These are phyloP conservation scores for Aegilops bicornis DNA, from an alignment of 176 grass and related monocot species.

Conservation along the genomic window DNA sequence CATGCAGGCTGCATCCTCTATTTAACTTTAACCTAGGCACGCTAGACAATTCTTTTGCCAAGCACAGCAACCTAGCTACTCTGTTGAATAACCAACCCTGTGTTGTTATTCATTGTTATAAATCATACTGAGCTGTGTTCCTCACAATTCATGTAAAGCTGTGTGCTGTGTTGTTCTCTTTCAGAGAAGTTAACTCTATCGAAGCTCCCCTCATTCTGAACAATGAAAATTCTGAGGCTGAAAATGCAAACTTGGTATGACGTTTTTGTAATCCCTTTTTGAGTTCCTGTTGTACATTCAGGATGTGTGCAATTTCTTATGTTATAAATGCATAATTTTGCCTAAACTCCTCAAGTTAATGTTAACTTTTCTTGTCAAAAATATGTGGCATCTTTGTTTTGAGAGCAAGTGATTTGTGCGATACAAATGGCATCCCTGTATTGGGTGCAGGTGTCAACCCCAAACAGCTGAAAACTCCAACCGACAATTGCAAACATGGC, in stretches of 20 bases:
- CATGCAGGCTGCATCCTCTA: background rate
- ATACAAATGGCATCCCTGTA: background rate
- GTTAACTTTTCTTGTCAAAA: background rate
- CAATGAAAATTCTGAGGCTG: slow-evolving; percentile 30
- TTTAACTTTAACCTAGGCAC: slow-evolving; percentile 2
- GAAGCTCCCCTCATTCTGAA: slow-evolving; percentile 66
- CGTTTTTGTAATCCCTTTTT: background rate
- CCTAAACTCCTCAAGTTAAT: background rate
- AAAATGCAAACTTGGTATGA: slow-evolving; percentile 40
- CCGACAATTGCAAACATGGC: background rate
- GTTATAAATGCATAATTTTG: background rate
- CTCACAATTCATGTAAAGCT: slow-evolving; percentile 28
- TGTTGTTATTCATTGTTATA: background rate
- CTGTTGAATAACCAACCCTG: background rate
- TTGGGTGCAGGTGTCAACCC: background rate
- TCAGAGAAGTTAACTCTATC: slow-evolving; percentile 62
- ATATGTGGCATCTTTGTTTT: background rate
- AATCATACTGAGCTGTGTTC: slow-evolving; percentile 5
- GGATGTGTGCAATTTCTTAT: slow-evolving; percentile 1
- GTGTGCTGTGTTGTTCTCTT: slow-evolving; percentile 21
- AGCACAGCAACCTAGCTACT: background rate
- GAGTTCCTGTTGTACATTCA: slow-evolving; percentile 22
- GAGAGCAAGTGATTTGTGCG: background rate
- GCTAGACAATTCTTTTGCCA: background rate
- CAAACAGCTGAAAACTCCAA: background rate